Conservation (phyloP, 2,329 filamentous ascomycete species). For the Hortaea sp. region DNA sequence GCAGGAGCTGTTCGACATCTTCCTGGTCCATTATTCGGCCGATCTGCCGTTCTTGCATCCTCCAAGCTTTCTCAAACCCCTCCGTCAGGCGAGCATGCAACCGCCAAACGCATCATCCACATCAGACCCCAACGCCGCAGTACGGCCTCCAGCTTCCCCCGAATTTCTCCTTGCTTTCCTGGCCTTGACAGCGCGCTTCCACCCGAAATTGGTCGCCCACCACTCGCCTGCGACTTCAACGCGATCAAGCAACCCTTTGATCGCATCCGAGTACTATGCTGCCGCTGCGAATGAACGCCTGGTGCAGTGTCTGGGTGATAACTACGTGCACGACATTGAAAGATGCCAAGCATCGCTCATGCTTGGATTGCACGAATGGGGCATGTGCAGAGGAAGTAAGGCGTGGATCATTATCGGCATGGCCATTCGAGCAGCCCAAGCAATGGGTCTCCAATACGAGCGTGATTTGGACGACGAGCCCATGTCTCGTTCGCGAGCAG, state of each 20-base stretch:
- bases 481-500: constrained; percentile 25
- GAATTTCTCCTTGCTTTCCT: constrained; percentile 56
- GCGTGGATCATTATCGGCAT: constrained; percentile 58
- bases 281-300: constrained; percentile 45
- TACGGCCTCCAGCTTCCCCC: constrained; percentile 42
- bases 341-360: constrained; percentile 59
- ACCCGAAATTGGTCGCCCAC: constrained; percentile 46
- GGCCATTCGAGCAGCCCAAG: constrained; percentile 50
- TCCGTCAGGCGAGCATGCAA: constrained; percentile 24
- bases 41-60: constrained; percentile 64
- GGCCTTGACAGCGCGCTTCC: constrained; percentile 59
- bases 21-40: constrained; percentile 60
- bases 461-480: constrained; percentile 33
- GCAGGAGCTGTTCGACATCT: constrained; percentile 60
- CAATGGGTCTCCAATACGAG: constrained; percentile 51
- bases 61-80: constrained; percentile 47
- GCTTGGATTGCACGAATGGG: constrained; percentile 64
- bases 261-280: constrained; percentile 56
- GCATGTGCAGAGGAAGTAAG: constrained; percentile 49
- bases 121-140: constrained; percentile 3
- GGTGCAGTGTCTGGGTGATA: constrained; percentile 37
- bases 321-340: constrained; percentile 46
- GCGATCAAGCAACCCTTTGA: constrained; percentile 41
- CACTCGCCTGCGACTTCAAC: constrained; percentile 42
- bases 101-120: constrained; percentile 12